Base-by-base conservation (phyloP, 345 rosid genomes). In the Salix arbutifolia region DNA sequence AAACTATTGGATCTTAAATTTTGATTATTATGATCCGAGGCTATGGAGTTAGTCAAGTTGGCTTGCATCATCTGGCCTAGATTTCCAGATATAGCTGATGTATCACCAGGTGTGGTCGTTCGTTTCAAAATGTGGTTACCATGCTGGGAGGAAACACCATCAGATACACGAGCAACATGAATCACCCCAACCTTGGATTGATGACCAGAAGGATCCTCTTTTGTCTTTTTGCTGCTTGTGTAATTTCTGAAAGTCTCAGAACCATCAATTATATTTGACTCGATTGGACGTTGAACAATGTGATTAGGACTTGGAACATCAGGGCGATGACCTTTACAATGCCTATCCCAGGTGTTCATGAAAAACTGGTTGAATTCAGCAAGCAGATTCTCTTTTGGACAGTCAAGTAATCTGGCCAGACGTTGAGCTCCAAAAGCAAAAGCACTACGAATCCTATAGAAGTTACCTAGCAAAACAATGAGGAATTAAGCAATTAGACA, bases 271-370 rank as follows among this genome's bases (percentile, higher is more conserved):
- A 74, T 83, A 48, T 87, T 88, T 21, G 77, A 76, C 74, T 83
- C 82, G 69, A 91, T 77, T 75, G 82, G 76, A 72, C 88, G 81
- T 76, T 77, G 76, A 50, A 35, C 73, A 88, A 85, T 53, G 48
- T 87, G 75, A 61, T 89, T 92, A 82, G 71, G 83, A 74, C 83
- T 88, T 40, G 93, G 94, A 52, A 94, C 97, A 73, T 83, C 83
- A 23, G 73, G 78, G n/a, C 76, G 76, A 69, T 64, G 40, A 31
- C 83, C 73, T 23, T 50, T 76, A 38, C 80, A 73, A 76, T 65
- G 73, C 72, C 76, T 73, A 10, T 76, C 67, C 85, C 76, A 79
- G 16, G 83, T 73, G 33, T 79, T 76, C 66, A 33, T n/a, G 74
- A 83, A 83, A 71, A 83, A 76, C 56, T 46, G 75, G 67, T 79